Percentiles rank a stretch among this genome's conserved stretches.
These are phyloP conservation scores for Candolleomyces aberdarensis DNA, from an alignment of 768 basidiomycete species.

Conservation along the genomic window DNA sequence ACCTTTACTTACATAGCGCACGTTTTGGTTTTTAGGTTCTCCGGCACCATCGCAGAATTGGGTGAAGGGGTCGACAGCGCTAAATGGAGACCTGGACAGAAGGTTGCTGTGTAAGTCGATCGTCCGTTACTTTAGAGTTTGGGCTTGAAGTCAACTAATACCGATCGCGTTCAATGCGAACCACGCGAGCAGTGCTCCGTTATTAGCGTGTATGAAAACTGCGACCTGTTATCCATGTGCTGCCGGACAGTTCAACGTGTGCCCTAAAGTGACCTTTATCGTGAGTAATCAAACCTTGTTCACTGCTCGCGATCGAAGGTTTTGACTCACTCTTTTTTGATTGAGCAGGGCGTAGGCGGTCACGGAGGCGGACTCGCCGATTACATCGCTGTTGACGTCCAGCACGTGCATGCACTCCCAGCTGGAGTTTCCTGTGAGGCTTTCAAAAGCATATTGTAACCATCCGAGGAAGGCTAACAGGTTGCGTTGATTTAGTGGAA, in stretches of 20 bases:
- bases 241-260: slow-evolving; percentile 30
- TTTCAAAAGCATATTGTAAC: not conserved
- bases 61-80: slow-evolving; percentile 30
- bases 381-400: slow-evolving; percentile 33
- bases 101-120: slow-evolving; percentile 28
- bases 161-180: not conserved
- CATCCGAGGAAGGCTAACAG: not conserved
- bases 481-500: slow-evolving; percentile 31
- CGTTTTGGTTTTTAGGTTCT: slow-evolving; percentile 20
- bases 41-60: slow-evolving; percentile 31
- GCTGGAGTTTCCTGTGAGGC: slow-evolving; percentile 32
- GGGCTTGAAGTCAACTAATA: not conserved
- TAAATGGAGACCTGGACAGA: slow-evolving; percentile 31
- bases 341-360: slow-evolving; percentile 33
- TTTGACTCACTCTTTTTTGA: not conserved
- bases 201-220: slow-evolving; percentile 36
- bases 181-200: slow-evolving; percentile 32
- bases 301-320: not conserved
- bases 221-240: slow-evolving; percentile 31
- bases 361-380: slow-evolving; percentile 44
- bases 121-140: not conserved
- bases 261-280: slow-evolving; percentile 30
- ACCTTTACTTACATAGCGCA: not conserved
- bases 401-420: slow-evolving; percentile 37
- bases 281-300: slow-evolving; percentile 19